Conservation (phyloP, 345 rosid species). For the Anastatica hierochuntica region DNA sequence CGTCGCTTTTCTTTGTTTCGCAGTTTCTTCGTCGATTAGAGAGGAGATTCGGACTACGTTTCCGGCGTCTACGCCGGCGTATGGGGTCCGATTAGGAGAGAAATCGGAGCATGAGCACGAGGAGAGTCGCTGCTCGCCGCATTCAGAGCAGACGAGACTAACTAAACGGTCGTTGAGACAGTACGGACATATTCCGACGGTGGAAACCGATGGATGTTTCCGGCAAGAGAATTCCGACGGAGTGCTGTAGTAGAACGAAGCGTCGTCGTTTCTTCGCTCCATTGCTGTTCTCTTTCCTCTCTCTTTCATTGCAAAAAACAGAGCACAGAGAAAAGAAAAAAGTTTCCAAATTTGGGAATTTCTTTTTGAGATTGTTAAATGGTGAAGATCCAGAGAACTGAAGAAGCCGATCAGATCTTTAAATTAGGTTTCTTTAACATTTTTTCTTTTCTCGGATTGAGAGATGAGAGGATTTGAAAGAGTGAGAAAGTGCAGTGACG, state of each 20-base stretch:
- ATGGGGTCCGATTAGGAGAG: slow-evolving; percentile 57
- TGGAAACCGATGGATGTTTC: slow-evolving; percentile 69
- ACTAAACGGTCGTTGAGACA: slow-evolving; percentile 88
- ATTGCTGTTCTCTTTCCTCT: slow-evolving; percentile 73
- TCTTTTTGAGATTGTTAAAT: no score
- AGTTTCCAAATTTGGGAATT: not conserved
- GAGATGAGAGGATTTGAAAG: slow-evolving; percentile 20
- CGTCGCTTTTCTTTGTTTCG: slow-evolving; percentile 27
- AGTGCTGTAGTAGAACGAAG: slow-evolving; percentile 28
- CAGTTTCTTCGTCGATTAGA: slow-evolving; percentile 44
- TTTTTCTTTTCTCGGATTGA: slow-evolving; percentile 6
- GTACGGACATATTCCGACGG: slow-evolving; percentile 70
- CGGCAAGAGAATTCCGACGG: slow-evolving; percentile 63
- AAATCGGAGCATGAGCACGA: slow-evolving; percentile 86
- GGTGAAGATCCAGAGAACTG: slow-evolving; percentile 25
- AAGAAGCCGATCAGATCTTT: slow-evolving; percentile 13
- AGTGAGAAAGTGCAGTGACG: slow-evolving; percentile 32
- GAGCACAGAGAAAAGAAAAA: not conserved
- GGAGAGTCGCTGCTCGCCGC: slow-evolving; percentile 89
- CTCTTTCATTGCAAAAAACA: slow-evolving; percentile 46
- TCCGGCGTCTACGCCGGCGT: slow-evolving; percentile 54
- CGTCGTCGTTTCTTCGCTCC: slow-evolving; percentile 28
- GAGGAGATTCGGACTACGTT: slow-evolving; percentile 77
- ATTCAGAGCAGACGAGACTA: slow-evolving; percentile 78
- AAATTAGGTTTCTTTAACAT: slow-evolving; percentile 8